Base-by-base conservation (phyloP, 768 basidiomycete species). In the Dendrothele bispora region DNA sequence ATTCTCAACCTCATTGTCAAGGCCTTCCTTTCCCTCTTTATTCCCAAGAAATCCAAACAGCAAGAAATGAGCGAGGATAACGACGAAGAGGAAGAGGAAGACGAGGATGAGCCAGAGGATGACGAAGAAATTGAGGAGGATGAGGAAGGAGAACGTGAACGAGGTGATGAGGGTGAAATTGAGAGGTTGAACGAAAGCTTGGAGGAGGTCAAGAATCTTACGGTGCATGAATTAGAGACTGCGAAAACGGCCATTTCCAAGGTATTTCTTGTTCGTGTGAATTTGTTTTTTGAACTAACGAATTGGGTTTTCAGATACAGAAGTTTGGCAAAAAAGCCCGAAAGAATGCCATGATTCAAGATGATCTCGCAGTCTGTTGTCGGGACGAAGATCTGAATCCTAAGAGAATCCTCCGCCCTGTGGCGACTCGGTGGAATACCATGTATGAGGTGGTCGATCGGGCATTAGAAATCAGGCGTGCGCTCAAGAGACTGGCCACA, bases 371-470 rank as follows among this genome's bases (percentile, higher is more conserved):
- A 2, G 15, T 39, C 12, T 17, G 20, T 18, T 48, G 38, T 37
- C 6, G 30, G 17, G 14, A 14, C 17, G 17, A 12, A 10, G 20
- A 18, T 15, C 7, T 29, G 10, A 24, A 25, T 15, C 14, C 49
- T 10, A 55, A 50, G 25, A 35, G 46, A 27, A 61, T 62, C 59
- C 34, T 58, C 6, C 30, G 49, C 3, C 50, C 55, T 38, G 55
- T 61, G 10, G 27, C 53, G 5, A 61, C 63, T 5, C 47, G 57
- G 12, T 64, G 64, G 62, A 64, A 63, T 36, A 55, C 52, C 38
- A 55, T 57, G 3, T 42, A 55, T 5, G 43, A 52, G 26, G 49
- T 60, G 7, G 27, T 64, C 25, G 26, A 50, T 7, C 51, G 51
- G 15, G 61, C 53, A 1, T 22, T 62, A 12, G 49, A 39, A 21